Evolutionary conservation across 352 stramenopile genomes (phyloP).

Genomic region (Pythium rhizo-oryzae): DNA sequence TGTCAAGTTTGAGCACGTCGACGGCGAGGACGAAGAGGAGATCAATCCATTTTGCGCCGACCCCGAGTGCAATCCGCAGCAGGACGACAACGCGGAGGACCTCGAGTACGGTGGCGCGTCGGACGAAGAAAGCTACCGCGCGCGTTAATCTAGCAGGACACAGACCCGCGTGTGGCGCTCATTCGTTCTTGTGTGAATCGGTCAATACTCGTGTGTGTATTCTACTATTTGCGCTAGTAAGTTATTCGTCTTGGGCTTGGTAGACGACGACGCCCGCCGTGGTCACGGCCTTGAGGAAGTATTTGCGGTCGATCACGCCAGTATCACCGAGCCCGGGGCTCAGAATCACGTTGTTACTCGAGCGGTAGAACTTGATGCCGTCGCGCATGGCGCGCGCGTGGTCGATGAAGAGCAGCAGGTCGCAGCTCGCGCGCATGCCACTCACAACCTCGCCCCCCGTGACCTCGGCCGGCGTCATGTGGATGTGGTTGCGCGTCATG

Average conservation of each 20-base stretch:
- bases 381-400: slow-evolving; percentile 53
- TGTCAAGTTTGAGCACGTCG: slow-evolving; percentile 42
- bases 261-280: slow-evolving; percentile 58
- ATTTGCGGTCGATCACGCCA: slow-evolving; percentile 50
- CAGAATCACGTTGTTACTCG: slow-evolving; percentile 85
- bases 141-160: neutral
- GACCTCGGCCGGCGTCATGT: slow-evolving; percentile 68
- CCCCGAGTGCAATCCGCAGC: slow-evolving; percentile 28
- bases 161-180: neutral
- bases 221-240: too few relatives aligned
- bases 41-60: slow-evolving; percentile 76
- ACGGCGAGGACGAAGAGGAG: slow-evolving; percentile 60
- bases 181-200: neutral
- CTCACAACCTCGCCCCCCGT: slow-evolving; percentile 66
- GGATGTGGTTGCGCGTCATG: slow-evolving; percentile 88
- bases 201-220: neutral
- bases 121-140: slow-evolving; percentile 15
- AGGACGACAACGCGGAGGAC: slow-evolving; percentile 22
- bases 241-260: slow-evolving; percentile 27
- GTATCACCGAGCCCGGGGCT: slow-evolving; percentile 56
- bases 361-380: slow-evolving; percentile 83
- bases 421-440: slow-evolving; percentile 69
- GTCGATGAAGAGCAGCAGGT: slow-evolving; percentile 82
- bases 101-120: slow-evolving; percentile 38
- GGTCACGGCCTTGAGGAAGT: slow-evolving; percentile 67